These are phyloP conservation scores for Blastobotrys elegans DNA, from an alignment of 1,139 yeast species.

Conservation along the genomic window DNA sequence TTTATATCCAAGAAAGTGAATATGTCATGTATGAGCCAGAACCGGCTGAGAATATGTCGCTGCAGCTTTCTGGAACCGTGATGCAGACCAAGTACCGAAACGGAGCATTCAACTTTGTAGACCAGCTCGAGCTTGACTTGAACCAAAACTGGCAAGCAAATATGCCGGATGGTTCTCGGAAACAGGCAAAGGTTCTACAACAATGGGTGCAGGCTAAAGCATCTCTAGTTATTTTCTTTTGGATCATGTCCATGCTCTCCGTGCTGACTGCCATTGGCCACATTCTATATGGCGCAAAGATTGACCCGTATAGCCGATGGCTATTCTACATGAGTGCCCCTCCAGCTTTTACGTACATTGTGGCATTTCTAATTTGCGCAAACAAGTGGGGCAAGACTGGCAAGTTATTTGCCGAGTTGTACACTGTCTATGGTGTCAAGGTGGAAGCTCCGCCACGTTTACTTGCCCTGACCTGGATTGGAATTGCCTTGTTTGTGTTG, in stretches of 20 bases:
- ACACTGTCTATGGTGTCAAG: background rate
- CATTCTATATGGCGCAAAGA: too few relatives aligned
- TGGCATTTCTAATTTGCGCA: background rate
- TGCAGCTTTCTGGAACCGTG: background rate
- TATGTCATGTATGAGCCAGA: background rate
- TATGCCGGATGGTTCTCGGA: background rate
- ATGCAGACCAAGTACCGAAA: background rate
- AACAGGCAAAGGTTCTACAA: background rate
- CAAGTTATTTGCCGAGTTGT: background rate
- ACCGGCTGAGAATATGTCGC: background rate
- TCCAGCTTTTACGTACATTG: background rate
- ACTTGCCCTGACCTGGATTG: background rate
- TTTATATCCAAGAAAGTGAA: constrained; percentile 1
- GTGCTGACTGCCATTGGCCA: background rate
- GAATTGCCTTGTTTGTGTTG: background rate
- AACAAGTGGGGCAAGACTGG: background rate
- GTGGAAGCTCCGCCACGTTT: background rate
- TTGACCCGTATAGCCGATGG: too few relatives aligned
- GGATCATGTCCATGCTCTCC: background rate
- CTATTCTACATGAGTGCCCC: background rate
- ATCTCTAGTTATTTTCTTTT: background rate
- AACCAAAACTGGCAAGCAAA: background rate
- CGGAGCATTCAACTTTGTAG: background rate
- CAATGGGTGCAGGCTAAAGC: background rate
- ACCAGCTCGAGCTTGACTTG: background rate